phyloP scores from a whole-genome alignment of 495 filamentous ascomycete species.

The Immersiella caudata region DNA sequence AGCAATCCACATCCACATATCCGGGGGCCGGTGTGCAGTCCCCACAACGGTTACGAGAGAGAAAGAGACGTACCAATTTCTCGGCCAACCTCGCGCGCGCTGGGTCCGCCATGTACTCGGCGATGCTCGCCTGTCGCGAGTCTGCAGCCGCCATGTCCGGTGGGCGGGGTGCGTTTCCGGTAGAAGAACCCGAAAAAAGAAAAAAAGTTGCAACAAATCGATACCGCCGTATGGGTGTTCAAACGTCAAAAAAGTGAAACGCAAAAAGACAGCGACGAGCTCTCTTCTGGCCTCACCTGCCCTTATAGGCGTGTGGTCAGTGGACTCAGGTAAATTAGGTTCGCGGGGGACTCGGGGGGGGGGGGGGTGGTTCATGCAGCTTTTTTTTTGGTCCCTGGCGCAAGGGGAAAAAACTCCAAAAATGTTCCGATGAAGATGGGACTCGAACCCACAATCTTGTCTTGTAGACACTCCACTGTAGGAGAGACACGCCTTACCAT shows the following conservation, averaged over 20 bases:
- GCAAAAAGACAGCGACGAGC: neutral
- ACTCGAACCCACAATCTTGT: constrained; percentile 56
- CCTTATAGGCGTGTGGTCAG: neutral
- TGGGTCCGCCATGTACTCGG: constrained; percentile 3
- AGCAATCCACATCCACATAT: neutral
- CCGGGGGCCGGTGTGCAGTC: neutral
- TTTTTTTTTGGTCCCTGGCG: neutral
- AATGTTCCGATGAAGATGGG: constrained; percentile 45
- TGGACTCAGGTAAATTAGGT: neutral
- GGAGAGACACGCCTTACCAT: constrained; percentile 54
- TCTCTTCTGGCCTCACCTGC: neutral
- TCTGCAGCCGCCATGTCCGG: neutral
- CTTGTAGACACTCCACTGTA: constrained; percentile 37
- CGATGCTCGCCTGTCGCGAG: constrained; percentile 7
- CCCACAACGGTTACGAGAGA: neutral
- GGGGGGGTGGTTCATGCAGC: neutral
- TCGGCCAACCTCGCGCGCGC: constrained; percentile 4
- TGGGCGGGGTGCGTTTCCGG: neutral
- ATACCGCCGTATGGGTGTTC: too few species aligned
- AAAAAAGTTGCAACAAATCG: too few species aligned
- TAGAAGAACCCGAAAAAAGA: too few species aligned
- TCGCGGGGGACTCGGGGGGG: neutral
- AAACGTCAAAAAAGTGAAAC: neutral
- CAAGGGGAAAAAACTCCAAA: neutral
- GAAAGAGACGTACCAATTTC: neutral